Percentiles rank a stretch among this genome's conserved stretches.
Conservation (phyloP, 2,329 filamentous ascomycete genomes). For the Zymoseptoria passerinii region DNA sequence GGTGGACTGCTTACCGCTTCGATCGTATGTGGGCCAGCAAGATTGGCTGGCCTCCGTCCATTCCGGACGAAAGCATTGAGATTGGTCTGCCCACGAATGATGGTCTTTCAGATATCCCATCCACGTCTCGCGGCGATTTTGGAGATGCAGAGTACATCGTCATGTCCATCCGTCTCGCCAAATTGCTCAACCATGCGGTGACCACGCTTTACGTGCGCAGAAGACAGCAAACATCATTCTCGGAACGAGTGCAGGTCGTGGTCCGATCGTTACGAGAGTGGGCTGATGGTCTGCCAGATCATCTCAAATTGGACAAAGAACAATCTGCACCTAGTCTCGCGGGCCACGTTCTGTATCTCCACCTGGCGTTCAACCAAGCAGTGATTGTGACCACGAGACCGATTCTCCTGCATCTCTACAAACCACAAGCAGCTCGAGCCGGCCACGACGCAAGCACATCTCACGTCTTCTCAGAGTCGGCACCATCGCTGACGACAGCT, state of each 20-base stretch:
- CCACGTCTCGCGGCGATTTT: constrained; percentile 22
- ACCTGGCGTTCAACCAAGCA: constrained; percentile 30
- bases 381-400: constrained; percentile 29
- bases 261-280: constrained; percentile 32
- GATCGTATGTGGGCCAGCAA: constrained; percentile 31
- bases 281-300: constrained; percentile 30
- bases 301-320: constrained; percentile 28
- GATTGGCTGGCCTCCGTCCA: constrained; percentile 27
- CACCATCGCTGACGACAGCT: constrained; percentile 36
- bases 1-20: constrained; percentile 30
- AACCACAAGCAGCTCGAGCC: constrained; percentile 5
- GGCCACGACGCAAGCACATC: neutral
- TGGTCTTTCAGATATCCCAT: constrained; percentile 16
- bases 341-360: constrained; percentile 28
- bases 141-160: constrained; percentile 33
- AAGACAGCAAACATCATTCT: constrained; percentile 25
- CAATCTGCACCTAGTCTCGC: constrained; percentile 11
- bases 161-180: constrained; percentile 35
- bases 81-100: constrained; percentile 37
- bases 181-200: constrained; percentile 24
- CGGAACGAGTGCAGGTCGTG: constrained; percentile 31
- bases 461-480: constrained; percentile 20
- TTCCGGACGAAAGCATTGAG: constrained; percentile 31
- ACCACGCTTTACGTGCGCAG: constrained; percentile 25
- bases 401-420: constrained; percentile 28